Percentiles rank a stretch among this genome's conserved stretches.
Evolutionary conservation across 768 basidiomycete species (phyloP).

Genomic region (Neoboletus subvelutipes): DNA sequence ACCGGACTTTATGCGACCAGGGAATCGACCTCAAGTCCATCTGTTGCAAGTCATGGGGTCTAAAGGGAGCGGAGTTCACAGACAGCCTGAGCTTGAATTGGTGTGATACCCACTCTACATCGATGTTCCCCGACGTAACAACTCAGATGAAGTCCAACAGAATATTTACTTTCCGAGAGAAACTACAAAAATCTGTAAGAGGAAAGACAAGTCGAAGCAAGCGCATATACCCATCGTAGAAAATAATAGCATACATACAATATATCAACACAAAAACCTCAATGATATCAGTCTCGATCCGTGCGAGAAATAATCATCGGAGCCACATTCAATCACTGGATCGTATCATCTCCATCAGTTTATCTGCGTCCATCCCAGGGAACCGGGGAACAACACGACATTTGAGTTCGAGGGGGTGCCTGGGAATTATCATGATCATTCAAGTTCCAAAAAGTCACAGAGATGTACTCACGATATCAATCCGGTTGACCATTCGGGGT

Average conservation of each 20-base stretch:
- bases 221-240: background rate
- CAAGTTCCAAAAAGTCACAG: background rate
- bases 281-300: background rate
- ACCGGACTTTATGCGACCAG: background rate
- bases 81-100: no score
- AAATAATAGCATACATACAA: background rate
- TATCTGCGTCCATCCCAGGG: conserved; percentile 14
- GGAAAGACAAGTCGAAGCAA: no score
- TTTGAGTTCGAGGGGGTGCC: conserved; percentile 30
- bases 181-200: background rate
- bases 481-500: conserved; percentile 30
- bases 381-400: conserved; percentile 28
- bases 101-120: no score
- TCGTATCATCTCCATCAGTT: conserved; percentile 16
- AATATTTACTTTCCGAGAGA: background rate
- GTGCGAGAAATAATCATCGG: background rate
- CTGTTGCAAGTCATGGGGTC: background rate
- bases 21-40: background rate
- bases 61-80: background rate
- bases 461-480: conserved; percentile 26
- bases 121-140: background rate
- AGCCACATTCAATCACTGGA: conserved; percentile 10
- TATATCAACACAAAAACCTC: background rate
- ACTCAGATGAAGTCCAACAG: background rate
- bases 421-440: conserved; percentile 9